These are phyloP conservation scores for Teunomyces tritomae DNA, from an alignment of 805 yeast genomes.

Conservation along the genomic window DNA sequence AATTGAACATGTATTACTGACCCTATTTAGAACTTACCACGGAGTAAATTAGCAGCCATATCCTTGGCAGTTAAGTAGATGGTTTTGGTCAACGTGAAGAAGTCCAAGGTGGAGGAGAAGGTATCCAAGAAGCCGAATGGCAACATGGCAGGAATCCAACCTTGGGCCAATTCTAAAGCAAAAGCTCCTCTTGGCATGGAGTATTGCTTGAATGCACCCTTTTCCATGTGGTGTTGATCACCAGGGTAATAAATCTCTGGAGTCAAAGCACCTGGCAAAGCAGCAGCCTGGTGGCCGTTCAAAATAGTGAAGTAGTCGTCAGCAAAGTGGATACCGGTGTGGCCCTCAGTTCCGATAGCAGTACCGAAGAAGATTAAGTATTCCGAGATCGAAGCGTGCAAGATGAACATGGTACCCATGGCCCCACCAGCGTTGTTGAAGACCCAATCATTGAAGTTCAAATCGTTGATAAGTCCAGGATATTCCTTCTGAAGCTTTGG, in stretches of 20 bases:
- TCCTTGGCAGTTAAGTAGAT: constrained; percentile 71
- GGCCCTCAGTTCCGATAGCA: constrained; percentile 95
- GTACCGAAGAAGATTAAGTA: constrained; percentile 92
- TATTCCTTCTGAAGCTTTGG: constrained; percentile 58
- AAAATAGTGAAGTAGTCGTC: constrained; percentile 94
- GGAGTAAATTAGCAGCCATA: constrained; percentile 65
- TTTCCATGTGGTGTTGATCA: constrained; percentile 72
- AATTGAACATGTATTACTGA: constrained; percentile 1
- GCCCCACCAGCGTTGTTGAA: constrained; percentile 99
- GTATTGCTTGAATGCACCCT: constrained; percentile 81
- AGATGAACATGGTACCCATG: constrained; percentile 92
- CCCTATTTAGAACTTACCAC: constrained; percentile 63
- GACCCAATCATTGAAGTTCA: constrained; percentile 83
- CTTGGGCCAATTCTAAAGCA: constrained; percentile 95
- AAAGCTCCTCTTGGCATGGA: constrained; percentile 77
- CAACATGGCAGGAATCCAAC: constrained; percentile 97
- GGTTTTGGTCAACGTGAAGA: constrained; percentile 66
- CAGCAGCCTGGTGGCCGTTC: constrained; percentile 75
- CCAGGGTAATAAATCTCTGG: constrained; percentile 85
- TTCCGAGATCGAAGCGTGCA: constrained; percentile 93
- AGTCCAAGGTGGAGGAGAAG: constrained; percentile 76
- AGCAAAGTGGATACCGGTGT: constrained; percentile 94
- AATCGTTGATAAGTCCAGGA: constrained; percentile 71
- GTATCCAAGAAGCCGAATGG: constrained; percentile 92
- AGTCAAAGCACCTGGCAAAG: constrained; percentile 56